These are phyloP conservation scores for Botrytis aclada DNA, from an alignment of 2,329 filamentous ascomycete species.

Conservation along the genomic window DNA sequence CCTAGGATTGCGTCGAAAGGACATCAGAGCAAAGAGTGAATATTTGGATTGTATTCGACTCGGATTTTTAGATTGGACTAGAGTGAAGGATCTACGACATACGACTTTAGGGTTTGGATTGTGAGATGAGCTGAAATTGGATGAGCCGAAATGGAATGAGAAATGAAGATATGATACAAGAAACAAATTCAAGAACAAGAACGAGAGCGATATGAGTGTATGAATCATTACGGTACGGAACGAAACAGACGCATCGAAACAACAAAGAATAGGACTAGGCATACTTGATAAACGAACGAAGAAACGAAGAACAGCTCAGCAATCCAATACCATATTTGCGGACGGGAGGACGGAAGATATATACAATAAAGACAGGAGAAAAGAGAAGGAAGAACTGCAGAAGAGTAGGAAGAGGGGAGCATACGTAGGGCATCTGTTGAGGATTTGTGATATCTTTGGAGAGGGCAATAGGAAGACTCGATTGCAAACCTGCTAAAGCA, in stretches of 20 bases:
- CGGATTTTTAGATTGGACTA: not conserved
- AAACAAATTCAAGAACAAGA: not conserved
- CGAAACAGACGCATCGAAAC: not conserved
- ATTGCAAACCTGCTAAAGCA: not conserved
- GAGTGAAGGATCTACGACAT: not conserved
- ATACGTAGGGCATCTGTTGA: not conserved
- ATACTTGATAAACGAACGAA: not conserved
- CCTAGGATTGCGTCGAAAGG: not conserved
- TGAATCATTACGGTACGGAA: not conserved
- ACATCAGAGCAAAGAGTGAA: not conserved
- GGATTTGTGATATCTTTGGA: not conserved
- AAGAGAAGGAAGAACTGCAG: not conserved
- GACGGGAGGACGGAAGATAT: not conserved
- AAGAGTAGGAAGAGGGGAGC: not conserved
- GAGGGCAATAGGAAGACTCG: not conserved
- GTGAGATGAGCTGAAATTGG: not conserved
- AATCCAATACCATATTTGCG: not conserved
- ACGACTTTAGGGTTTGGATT: not conserved
- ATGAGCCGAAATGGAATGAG: not conserved
- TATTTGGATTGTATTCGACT: not conserved
- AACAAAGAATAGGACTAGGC: not conserved
- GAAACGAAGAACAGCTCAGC: not conserved
- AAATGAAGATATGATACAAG: conserved; percentile 3
- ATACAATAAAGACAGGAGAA: not conserved
- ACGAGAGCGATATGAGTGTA: not conserved